Base-by-base conservation (phyloP, 2,329 filamentous ascomycete genomes). In the Diplodia sapinea region DNA sequence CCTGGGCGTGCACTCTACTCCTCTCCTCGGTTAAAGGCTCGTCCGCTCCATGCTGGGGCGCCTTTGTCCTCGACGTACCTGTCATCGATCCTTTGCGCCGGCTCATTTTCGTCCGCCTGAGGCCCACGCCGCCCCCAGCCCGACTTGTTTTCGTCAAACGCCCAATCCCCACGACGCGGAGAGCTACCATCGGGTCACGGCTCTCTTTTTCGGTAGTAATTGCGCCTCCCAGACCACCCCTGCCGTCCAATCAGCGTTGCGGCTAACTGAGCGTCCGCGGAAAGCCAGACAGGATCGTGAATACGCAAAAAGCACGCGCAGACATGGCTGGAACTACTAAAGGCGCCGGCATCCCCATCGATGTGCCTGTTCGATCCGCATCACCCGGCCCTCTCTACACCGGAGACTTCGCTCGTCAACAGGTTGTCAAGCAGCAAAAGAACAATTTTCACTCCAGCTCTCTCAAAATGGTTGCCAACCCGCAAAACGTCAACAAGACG, bases 401-500 rank as follows among this genome's bases (percentile, higher is more conserved):
- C 77, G 59, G 31, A 63, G 84, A 87, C 79, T 87, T 86, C 79
- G 81, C 82, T 76, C 81, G 83, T 79, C 85, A 87, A 72, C 84
- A 86, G 76, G 76, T 86, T 73, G 79, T 81, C 73, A 87, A 86
- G 76, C 86, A 87, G 77, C 82, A 84, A 70, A 82, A 82, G 73
- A 85, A 81, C 75, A 86, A 87, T 74, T 87, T 85, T 74, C 85
- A 87, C 73, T 88, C 85, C 54, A 82, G 84, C 69, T 87, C 86
- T 66, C 77, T 87, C 74, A 67, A 68, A 4, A 65, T 72, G 68
- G 67, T 66, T 31, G 50, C 66, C 55, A 68, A 68, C 56, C 47
- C 66, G 29, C 80, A 84, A 73, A 85, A 81, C 74, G 88, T 97
- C 77, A 97, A 97, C 88, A 94, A 94, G 85, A 97, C 94, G 76